phyloP scores from a whole-genome alignment of 139 green algal species.

The Edaphochlamys debaryana region DNA sequence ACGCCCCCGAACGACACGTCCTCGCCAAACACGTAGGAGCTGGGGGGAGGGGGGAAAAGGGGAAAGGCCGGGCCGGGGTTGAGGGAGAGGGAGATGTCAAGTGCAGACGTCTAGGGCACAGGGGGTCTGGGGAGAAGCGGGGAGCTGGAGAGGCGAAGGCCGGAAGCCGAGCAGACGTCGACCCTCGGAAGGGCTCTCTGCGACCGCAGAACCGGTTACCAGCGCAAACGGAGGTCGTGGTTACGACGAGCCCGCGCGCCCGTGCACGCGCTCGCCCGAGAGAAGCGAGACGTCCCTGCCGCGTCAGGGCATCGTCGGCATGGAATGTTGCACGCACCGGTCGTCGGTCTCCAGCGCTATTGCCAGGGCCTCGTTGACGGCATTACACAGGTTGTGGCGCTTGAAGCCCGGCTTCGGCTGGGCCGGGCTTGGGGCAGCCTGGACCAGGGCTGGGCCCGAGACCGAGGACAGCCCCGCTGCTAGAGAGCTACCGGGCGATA shows the following conservation, averaged over 20 bases:
- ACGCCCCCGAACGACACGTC: conserved; percentile 95
- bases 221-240: no score
- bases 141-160: neutral
- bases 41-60: conserved; percentile 46
- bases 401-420: neutral
- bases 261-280: no score
- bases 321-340: conserved; percentile 62
- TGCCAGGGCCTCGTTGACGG: conserved; percentile 88
- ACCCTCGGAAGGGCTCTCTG: no score
- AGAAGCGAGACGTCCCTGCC: no score
- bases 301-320: no score
- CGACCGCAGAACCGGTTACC: no score
- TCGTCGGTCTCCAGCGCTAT: conserved; percentile 75
- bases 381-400: conserved; percentile 84
- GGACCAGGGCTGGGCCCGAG: neutral
- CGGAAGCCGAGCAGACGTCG: no score
- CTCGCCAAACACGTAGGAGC: conserved; percentile 87
- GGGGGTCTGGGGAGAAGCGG: neutral
- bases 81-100: neutral
- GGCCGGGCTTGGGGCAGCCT: neutral
- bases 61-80: neutral
- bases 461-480: neutral
- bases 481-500: no score
- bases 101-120: neutral
- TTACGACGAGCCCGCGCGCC: neutral